Base-by-base conservation (phyloP, 345 rosid genomes). In the Mercurialis annua region DNA sequence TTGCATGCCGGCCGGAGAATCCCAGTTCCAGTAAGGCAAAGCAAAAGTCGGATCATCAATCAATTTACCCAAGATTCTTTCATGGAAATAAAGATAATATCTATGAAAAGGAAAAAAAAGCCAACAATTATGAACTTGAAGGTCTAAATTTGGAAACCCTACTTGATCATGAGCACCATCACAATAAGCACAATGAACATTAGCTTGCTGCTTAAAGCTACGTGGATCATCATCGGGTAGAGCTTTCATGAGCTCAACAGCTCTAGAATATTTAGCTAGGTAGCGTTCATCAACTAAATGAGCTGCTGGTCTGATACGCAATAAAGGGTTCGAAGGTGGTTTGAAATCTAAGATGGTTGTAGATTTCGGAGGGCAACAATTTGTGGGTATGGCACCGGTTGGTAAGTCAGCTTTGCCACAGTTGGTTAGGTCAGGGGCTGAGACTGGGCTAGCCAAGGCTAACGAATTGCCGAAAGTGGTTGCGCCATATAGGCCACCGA, bases 1-100 rank as follows among this genome's bases (percentile, higher is more conserved):
- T 66, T 59, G 71, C 89, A 85, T 85, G 27, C 92, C 92, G 0
- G 55, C 43, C 0, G 92, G 83, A 9, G 84, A 52, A 63, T 84
- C 89, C 89, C 92, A 84, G 49, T 84, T 87, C 92, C 92, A 84
- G 20, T 66, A 87, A 0, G 91, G 87, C 62, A 84, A 61, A 21
- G 87, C 81, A 29, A 86, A 86, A 38, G 77, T 76, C 7, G 89
- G 87, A 52, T 84, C 92, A 38, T 64, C 80, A 17, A 87, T 84
- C 36, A 87, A 56, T 33, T 78, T 81, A 2, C 86, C 92, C 26
- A 84, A 68, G 36, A 82, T 87, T 64, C 65, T 84, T 66, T 87
- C 89, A 26, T 56, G 62, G 76, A 83, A 87, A 73, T 87, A 71
- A 3, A 84, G 81, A 61, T 82, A 87, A 58, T 61, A 76, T 60